A percentile compares a stretch with the other conserved stretches of the same genome.
Evolutionary conservation across 2,329 filamentous ascomycete genomes (phyloP).

Genomic region (Stachybotrys echinatus): DNA sequence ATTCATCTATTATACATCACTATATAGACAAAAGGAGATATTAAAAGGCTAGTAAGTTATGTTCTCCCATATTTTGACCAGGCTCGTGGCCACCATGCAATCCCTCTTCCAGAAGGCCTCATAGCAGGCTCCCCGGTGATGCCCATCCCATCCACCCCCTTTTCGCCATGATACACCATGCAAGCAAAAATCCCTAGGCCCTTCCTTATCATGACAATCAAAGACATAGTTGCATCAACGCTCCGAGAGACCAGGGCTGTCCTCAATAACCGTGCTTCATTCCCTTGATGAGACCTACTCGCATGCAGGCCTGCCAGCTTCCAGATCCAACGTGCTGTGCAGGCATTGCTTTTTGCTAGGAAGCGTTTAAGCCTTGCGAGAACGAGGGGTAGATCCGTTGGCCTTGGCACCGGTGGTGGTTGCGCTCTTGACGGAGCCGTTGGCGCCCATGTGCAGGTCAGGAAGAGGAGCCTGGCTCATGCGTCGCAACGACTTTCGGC

Average conservation of each 20-base stretch:
- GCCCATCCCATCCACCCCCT: background rate
- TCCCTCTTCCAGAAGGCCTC: background rate
- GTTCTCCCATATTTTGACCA: background rate
- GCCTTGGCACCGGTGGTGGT: constrained; percentile 50
- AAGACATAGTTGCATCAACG: background rate
- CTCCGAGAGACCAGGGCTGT: background rate
- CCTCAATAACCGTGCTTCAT: too few relatives aligned
- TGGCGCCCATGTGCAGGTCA: constrained; percentile 56
- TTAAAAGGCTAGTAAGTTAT: constrained; percentile 2
- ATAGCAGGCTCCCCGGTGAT: background rate
- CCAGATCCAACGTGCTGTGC: background rate
- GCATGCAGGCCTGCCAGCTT: background rate
- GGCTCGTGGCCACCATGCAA: background rate
- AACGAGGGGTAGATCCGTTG: constrained; percentile 59
- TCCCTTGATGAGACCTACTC: too few relatives aligned
- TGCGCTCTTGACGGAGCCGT: constrained; percentile 39
- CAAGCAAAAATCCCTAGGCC: constrained; percentile 19
- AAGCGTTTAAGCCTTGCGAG: constrained; percentile 55
- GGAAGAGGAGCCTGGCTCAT: constrained; percentile 66
- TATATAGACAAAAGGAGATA: constrained; percentile 2
- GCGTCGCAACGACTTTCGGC: constrained; percentile 68
- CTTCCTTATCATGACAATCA: constrained; percentile 20
- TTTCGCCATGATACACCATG: constrained; percentile 11
- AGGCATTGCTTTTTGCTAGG: background rate
- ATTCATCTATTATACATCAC: background rate